Base-by-base conservation (phyloP, 208 protist species). In the Porcisia deanei region DNA sequence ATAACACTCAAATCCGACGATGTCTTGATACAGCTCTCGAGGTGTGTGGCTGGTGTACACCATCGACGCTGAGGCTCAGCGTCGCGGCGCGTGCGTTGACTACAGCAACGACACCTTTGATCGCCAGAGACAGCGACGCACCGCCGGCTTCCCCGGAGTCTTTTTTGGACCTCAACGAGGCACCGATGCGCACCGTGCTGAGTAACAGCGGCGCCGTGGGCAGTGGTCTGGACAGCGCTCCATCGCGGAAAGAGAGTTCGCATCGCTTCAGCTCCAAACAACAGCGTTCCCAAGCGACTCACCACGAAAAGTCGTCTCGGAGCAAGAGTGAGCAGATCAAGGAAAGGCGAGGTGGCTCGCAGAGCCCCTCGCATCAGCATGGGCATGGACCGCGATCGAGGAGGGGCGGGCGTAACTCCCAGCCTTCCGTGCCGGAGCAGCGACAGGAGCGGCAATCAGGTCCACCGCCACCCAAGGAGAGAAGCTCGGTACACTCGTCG, bases 111-210 rank as follows among this genome's bases (percentile, higher is more conserved):
- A 47, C 63, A n/a, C 37, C 63, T 30, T 67, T 43, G 7, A 4
- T 20, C 41, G 5, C 63, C 41, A 20, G 12, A 25, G 34, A 12
- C 63, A 67, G 12, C 1, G 22, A 49, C 30, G 41, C 9, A 43
- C 63, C 34, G 41, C 41, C 41, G 41, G 63, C 22, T 25, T 67
- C 63, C 39, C 63, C 41, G 41, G 63, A 67, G 41, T 67, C 22
- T 4, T 67, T 67, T n/a, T 20, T 67, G 20, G 63, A 67, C 22
- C 63, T 67, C 41, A 67, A 67, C 25, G 63, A 67, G 7, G 39
- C 22, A 14, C 22, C 63, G 1, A 43, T 52, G 34, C 41, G 41
- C 30, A 14, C 41, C 2, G 41, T 30, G 39, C 63, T 52, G 39
- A 67, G 63, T n/a, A 37, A 3, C 63, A 67, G 63, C 63, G 47